These are phyloP conservation scores for Talaromyces verruculosus DNA, from an alignment of 2,329 filamentous ascomycete genomes.

Conservation along the genomic window DNA sequence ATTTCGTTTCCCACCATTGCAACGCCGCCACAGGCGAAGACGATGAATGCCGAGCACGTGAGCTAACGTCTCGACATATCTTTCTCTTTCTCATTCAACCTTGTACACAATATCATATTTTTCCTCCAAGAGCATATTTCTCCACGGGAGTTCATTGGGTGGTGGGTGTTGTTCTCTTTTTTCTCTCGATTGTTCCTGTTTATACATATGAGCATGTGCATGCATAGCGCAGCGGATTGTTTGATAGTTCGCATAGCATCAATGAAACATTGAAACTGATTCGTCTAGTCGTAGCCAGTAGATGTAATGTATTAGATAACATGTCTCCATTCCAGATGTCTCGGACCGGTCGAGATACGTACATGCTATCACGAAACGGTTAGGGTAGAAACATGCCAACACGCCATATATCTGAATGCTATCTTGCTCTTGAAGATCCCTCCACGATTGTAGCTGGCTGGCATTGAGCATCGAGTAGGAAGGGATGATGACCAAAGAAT, in stretches of 20 bases:
- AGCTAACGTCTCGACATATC: neutral
- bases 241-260: conserved; percentile 18
- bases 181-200: conserved; percentile 3
- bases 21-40: conserved; percentile 14
- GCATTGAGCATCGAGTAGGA: too few relatives aligned
- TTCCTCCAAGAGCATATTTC: conserved; percentile 17
- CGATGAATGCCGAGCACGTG: conserved; percentile 16
- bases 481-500: too few relatives aligned
- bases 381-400: too few relatives aligned
- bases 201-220: conserved; percentile 20
- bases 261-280: conserved; percentile 5
- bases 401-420: too few relatives aligned
- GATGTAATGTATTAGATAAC: neutral
- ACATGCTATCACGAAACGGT: too few relatives aligned
- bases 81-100: neutral
- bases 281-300: neutral
- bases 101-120: conserved; percentile 13
- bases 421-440: too few relatives aligned
- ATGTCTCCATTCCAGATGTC: neutral
- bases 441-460: too few relatives aligned
- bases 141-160: conserved; percentile 19
- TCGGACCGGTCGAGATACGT: neutral
- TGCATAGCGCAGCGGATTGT: conserved; percentile 22
- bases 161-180: conserved; percentile 13
- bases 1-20: conserved; percentile 25